Evolutionary conservation across 2,329 filamentous ascomycete genomes (phyloP).

Genomic region (Sclerotinia borealis): DNA sequence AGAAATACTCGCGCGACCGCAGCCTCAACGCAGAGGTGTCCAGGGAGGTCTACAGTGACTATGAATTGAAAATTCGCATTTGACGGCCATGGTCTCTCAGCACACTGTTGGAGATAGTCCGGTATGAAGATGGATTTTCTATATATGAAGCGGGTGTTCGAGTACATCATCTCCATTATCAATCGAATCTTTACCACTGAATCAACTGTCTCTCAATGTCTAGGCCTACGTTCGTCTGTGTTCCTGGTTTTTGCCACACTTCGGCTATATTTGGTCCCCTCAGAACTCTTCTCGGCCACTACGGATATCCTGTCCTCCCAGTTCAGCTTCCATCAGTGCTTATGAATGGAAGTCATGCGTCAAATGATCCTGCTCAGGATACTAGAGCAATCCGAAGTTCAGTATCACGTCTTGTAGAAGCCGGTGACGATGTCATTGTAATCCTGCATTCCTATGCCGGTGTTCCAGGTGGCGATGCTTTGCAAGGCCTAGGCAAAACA

Average conservation of each 20-base stretch:
- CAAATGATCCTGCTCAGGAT: constrained; percentile 36
- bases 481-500: constrained; percentile 22
- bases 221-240: constrained; percentile 36
- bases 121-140: constrained; percentile 5
- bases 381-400: constrained; percentile 33
- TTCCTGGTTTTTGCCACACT: constrained; percentile 37
- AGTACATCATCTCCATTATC: background rate
- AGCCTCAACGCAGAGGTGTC: constrained; percentile 3
- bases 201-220: constrained; percentile 17
- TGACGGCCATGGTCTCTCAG: constrained; percentile 4
- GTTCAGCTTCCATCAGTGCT: constrained; percentile 34
- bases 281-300: constrained; percentile 30
- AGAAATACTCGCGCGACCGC: background rate
- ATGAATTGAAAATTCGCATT: background rate
- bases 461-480: constrained; percentile 24
- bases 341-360: constrained; percentile 27
- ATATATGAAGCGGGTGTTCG: constrained; percentile 12
- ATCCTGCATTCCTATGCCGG: constrained; percentile 27
- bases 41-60: background rate
- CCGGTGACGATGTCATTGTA: constrained; percentile 31
- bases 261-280: constrained; percentile 35
- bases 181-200: background rate
- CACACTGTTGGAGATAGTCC: constrained; percentile 6
- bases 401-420: constrained; percentile 30
- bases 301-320: constrained; percentile 30